phyloP scores from a whole-genome alignment of 768 basidiomycete genomes.

The Glaciozyma antarctica region DNA sequence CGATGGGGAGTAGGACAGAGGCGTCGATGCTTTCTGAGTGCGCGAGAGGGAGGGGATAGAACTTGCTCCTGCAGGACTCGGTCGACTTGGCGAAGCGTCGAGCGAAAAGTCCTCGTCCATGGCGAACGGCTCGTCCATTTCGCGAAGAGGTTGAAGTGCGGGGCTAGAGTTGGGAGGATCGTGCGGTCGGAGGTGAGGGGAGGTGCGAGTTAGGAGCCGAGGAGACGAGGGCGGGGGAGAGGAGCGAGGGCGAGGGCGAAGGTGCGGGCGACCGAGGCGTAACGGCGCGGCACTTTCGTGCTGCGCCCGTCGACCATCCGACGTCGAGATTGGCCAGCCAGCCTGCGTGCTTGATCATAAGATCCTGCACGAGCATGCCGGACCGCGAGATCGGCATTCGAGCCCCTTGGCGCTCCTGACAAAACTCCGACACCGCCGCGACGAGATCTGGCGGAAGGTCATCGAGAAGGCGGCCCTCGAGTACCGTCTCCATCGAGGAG shows the following conservation, averaged over 20 bases:
- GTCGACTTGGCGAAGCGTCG: constrained; percentile 4
- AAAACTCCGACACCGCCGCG: constrained; percentile 55
- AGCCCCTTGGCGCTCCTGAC: constrained; percentile 52
- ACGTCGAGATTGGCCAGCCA: constrained; percentile 54
- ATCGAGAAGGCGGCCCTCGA: constrained; percentile 72
- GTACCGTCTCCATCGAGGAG: constrained; percentile 73
- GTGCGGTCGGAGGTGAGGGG: constrained; percentile 5
- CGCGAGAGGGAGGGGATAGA: background rate
- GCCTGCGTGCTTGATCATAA: constrained; percentile 54
- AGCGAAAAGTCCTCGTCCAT: constrained; percentile 32
- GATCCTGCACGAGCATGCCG: constrained; percentile 46
- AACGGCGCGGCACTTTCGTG: constrained; percentile 33
- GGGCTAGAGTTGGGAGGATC: constrained; percentile 11
- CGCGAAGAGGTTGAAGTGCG: constrained; percentile 16
- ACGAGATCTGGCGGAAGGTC: constrained; percentile 59
- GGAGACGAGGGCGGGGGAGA: constrained; percentile 17
- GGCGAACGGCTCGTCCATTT: constrained; percentile 27
- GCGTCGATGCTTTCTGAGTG: background rate
- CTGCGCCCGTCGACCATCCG: constrained; percentile 35
- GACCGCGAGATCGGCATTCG: constrained; percentile 62
- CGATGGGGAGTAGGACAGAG: constrained; percentile 9
- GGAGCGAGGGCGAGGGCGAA: constrained; percentile 22
- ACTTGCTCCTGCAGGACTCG: background rate
- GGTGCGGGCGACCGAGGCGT: constrained; percentile 31
- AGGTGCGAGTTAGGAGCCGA: constrained; percentile 17